A percentile compares a stretch with the other conserved stretches of the same genome.
Evolutionary conservation across 75 land plant species (phyloP).

Genomic region (Sequoiadendron giganteum): DNA sequence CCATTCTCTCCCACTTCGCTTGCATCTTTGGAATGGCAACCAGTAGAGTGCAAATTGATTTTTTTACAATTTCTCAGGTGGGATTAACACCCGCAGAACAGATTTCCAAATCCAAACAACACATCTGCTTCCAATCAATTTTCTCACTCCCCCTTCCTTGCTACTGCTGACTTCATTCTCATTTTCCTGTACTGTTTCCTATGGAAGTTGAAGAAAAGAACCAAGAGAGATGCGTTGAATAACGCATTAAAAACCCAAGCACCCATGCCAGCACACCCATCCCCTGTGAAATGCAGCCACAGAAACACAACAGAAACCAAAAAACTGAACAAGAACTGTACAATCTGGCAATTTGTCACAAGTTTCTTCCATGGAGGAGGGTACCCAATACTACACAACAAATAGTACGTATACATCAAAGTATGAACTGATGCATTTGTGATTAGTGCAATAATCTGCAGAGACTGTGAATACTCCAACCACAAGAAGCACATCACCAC

Average conservation of each 20-base stretch:
- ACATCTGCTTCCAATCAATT: neutral
- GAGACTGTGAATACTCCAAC: constrained; percentile 59
- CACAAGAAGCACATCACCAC: constrained; percentile 87
- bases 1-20: neutral
- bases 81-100: neutral
- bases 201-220: constrained; percentile 74
- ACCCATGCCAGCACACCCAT: constrained; percentile 72
- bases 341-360: constrained; percentile 84
- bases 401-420: constrained; percentile 84
- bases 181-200: constrained; percentile 40
- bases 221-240: constrained; percentile 71
- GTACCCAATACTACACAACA: constrained; percentile 55
- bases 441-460: constrained; percentile 72
- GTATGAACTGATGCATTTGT: constrained; percentile 88
- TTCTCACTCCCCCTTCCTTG: constrained; percentile 5
- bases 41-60: neutral
- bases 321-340: constrained; percentile 87
- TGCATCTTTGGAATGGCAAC: neutral
- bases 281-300: constrained; percentile 59
- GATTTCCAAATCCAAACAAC: neutral
- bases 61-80: neutral
- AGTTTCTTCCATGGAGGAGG: constrained; percentile 80
- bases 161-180: neutral
- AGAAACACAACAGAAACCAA: constrained; percentile 50
- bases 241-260: constrained; percentile 79